These are phyloP conservation scores for Eragrostis tef DNA, from an alignment of 202 grass and related monocot species.

Conservation along the genomic window DNA sequence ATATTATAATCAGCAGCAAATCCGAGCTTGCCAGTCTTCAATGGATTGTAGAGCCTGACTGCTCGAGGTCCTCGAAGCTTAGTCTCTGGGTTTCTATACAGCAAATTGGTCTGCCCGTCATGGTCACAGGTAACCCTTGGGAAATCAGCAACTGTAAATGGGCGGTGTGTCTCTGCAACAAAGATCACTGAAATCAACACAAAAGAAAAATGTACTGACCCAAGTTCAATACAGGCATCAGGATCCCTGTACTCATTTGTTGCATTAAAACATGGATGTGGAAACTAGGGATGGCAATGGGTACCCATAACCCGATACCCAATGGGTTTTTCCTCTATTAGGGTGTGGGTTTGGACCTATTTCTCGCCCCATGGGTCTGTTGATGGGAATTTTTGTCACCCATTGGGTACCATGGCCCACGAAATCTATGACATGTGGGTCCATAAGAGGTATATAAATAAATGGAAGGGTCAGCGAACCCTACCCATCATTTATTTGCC, in stretches of 20 bases:
- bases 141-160: constrained; percentile 32
- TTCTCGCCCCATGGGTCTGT: too few relatives aligned
- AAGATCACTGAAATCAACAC: constrained; percentile 2
- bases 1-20: constrained; percentile 15
- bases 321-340: too few relatives aligned
- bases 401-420: too few relatives aligned
- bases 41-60: not conserved
- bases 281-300: not conserved
- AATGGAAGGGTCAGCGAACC: too few relatives aligned
- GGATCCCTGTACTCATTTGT: not conserved
- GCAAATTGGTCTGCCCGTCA: not conserved
- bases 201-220: not conserved
- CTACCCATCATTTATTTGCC: too few relatives aligned
- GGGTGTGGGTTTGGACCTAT: too few relatives aligned
- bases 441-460: too few relatives aligned
- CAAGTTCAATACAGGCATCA: not conserved
- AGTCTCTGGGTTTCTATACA: not conserved
- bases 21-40: not conserved
- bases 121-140: constrained; percentile 1
- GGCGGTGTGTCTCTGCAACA: constrained; percentile 7
- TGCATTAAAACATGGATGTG: not conserved
- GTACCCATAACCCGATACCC: too few relatives aligned
- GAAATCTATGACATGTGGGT: too few relatives aligned
- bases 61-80: not conserved
- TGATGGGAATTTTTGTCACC: too few relatives aligned